Evolutionary conservation across 768 basidiomycete species (phyloP).

Genomic region (Lactarius quietus): DNA sequence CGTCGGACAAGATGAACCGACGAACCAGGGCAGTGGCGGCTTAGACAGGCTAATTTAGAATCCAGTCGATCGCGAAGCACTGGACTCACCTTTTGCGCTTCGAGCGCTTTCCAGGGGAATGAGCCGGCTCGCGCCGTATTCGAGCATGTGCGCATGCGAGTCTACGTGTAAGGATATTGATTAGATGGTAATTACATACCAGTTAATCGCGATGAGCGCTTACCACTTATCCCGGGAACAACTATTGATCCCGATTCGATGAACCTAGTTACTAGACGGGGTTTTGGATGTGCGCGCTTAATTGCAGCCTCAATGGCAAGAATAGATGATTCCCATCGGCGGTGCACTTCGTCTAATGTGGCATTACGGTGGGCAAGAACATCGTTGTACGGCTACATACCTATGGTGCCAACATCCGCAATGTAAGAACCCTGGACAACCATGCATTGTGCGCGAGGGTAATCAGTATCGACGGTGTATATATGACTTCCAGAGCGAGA

Average conservation of each 20-base stretch:
- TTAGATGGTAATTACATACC: conserved; percentile 22
- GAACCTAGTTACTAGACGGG: conserved; percentile 43
- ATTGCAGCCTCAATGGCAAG: conserved; percentile 25
- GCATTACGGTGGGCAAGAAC: conserved; percentile 7
- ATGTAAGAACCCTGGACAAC: conserved; percentile 52
- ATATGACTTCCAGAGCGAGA: conserved; percentile 48
- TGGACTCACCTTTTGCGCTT: conserved; percentile 49
- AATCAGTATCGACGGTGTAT: conserved; percentile 62
- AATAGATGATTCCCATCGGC: conserved; percentile 37
- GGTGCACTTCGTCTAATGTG: conserved; percentile 40
- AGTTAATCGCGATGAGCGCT: conserved; percentile 28
- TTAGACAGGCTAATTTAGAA: conserved; percentile 29
- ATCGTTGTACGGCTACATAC: conserved; percentile 38
- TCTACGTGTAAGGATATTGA: conserved; percentile 41
- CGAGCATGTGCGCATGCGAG: conserved; percentile 75
- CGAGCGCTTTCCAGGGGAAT: conserved; percentile 62
- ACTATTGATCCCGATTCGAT: conserved; percentile 55
- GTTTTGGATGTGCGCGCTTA: conserved; percentile 26
- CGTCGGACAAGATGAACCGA: conserved; percentile 54
- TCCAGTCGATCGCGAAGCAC: not conserved
- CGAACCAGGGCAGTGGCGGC: conserved; percentile 63
- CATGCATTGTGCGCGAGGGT: conserved; percentile 57
- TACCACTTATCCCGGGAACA: conserved; percentile 71
- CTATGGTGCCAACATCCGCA: conserved; percentile 50
- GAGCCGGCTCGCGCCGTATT: conserved; percentile 66